Evolutionary conservation across 140 eudicot genomes (phyloP).

Genomic region (Cichorium intybus): DNA sequence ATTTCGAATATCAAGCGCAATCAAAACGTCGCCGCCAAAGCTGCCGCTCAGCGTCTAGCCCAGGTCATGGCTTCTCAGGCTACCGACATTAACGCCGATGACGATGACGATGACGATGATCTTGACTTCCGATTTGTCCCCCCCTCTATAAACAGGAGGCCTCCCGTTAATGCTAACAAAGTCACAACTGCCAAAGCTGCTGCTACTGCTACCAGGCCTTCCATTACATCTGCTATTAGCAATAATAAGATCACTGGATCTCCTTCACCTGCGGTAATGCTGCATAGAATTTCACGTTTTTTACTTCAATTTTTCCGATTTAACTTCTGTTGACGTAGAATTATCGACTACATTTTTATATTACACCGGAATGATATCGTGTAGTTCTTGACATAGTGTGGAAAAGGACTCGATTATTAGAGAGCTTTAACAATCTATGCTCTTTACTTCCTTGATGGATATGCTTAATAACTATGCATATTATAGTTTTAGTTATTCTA

Average conservation of each 20-base stretch:
- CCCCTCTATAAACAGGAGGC: constrained; percentile 46
- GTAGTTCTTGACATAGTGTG: background rate
- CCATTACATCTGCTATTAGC: constrained; percentile 21
- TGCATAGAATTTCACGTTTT: background rate
- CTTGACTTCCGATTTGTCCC: constrained; percentile 56
- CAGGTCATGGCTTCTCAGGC: constrained; percentile 96
- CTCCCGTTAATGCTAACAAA: constrained; percentile 26
- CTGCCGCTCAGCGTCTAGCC: constrained; percentile 96
- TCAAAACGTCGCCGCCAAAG: constrained; percentile 92
- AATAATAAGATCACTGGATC: constrained; percentile 54
- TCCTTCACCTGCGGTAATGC: constrained; percentile 57
- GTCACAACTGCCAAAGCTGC: constrained; percentile 15
- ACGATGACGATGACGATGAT: constrained; percentile 55
- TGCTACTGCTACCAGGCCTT: constrained; percentile 21
- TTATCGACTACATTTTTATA: background rate
- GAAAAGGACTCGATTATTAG: background rate
- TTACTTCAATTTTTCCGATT: background rate
- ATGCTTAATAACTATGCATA: background rate
- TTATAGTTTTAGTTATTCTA: background rate
- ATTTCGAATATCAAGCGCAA: constrained; percentile 82
- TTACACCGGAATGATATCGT: background rate
- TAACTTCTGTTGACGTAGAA: background rate
- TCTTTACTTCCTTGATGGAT: background rate
- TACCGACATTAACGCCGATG: constrained; percentile 52
- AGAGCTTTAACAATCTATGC: background rate